Conservation (phyloP, 176 grass and related monocot species). For the Avena atlantica region DNA sequence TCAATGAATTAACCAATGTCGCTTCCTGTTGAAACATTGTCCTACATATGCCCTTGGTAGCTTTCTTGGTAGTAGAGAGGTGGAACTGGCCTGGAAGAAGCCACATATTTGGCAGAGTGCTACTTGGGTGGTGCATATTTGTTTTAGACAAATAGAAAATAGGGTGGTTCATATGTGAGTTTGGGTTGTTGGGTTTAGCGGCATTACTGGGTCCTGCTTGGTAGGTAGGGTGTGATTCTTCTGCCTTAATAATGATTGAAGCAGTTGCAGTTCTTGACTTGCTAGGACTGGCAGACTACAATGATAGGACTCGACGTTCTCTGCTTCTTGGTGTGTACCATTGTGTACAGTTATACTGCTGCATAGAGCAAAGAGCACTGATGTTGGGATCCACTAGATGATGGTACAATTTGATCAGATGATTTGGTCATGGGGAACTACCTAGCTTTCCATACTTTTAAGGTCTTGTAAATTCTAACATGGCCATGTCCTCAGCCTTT, state of each 20-base stretch:
- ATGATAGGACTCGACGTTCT: constrained; percentile 3
- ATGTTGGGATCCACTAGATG: constrained; percentile 31
- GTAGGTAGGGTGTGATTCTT: constrained; percentile 50
- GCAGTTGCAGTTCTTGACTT: constrained; percentile 39
- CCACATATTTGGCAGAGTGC: constrained; percentile 18
- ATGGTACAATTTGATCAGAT: neutral
- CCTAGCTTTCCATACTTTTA: neutral
- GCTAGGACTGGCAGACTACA: constrained; percentile 5
- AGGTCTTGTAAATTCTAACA: neutral
- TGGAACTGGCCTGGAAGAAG: constrained; percentile 26
- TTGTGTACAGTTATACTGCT: constrained; percentile 23
- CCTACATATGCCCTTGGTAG: constrained; percentile 12
- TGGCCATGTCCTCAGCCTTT: neutral
- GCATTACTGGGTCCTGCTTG: constrained; percentile 33
- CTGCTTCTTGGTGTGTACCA: constrained; percentile 10
- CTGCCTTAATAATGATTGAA: constrained; percentile 41
- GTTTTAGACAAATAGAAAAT: neutral
- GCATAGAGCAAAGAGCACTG: constrained; percentile 11
- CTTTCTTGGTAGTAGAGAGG: constrained; percentile 26
- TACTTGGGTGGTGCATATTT: constrained; percentile 6
- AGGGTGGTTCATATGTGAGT: constrained; percentile 29
- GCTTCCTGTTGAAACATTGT: neutral
- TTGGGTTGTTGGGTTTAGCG: constrained; percentile 44
- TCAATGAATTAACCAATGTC: neutral
- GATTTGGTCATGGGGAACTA: neutral